These are phyloP conservation scores for Aspergillus carbonarius DNA, from an alignment of 2,329 filamentous ascomycete species.

Conservation along the genomic window DNA sequence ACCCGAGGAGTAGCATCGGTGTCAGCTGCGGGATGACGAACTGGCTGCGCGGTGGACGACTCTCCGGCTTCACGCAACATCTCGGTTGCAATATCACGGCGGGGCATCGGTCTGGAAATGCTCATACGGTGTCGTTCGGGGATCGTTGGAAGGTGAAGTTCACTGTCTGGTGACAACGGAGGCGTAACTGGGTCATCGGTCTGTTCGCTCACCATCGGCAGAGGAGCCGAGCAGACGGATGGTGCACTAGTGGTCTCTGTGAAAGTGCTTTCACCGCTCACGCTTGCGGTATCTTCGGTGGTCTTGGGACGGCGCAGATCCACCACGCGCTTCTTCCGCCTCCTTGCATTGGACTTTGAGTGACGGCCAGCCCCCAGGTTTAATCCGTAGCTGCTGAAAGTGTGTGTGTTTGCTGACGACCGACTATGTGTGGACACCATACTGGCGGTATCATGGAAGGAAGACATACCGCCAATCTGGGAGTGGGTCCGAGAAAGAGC, in stretches of 20 bases:
- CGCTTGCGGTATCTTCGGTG: constrained; percentile 41
- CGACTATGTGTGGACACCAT: constrained; percentile 66
- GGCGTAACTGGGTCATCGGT: constrained; percentile 57
- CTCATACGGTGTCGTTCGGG: constrained; percentile 35
- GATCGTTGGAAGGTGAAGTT: constrained; percentile 32
- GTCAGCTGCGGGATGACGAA: constrained; percentile 24
- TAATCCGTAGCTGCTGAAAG: constrained; percentile 41
- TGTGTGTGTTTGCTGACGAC: constrained; percentile 34
- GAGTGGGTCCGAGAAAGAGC: constrained; percentile 65
- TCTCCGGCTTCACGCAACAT: constrained; percentile 25
- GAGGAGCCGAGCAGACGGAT: constrained; percentile 52
- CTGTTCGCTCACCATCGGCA: constrained; percentile 60
- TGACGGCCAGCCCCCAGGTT: constrained; percentile 43
- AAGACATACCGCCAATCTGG: constrained; percentile 65
- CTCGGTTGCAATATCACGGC: constrained; percentile 23
- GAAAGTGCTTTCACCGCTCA: constrained; percentile 43
- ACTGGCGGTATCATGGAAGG: constrained; percentile 70
- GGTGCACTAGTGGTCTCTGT: constrained; percentile 47
- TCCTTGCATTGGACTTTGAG: constrained; percentile 45
- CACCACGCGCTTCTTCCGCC: constrained; percentile 51
- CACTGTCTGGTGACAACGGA: constrained; percentile 47
- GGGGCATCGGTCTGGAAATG: constrained; percentile 25
- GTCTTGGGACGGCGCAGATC: constrained; percentile 45
- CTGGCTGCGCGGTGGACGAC: constrained; percentile 27
- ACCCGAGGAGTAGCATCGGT: constrained; percentile 36